A percentile compares a stretch with the other conserved stretches of the same genome.
These are phyloP conservation scores for Aspergillus costaricaensis DNA, from an alignment of 2,329 filamentous ascomycete species.

Conservation along the genomic window DNA sequence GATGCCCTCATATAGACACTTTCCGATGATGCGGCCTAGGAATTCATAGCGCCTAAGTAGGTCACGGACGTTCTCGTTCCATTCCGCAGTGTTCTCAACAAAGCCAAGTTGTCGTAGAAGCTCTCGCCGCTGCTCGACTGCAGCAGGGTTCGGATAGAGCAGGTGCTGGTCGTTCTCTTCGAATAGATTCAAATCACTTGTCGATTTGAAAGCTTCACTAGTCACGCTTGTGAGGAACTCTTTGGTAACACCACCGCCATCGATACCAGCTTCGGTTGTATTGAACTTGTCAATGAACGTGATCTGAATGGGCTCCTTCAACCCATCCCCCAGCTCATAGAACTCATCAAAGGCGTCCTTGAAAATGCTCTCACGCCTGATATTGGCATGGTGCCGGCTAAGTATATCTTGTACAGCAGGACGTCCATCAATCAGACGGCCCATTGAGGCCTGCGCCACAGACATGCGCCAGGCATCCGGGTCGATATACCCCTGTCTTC, in stretches of 20 bases:
- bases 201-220: conserved; percentile 73
- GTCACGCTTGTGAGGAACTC: conserved; percentile 92
- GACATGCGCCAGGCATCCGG: conserved; percentile 73
- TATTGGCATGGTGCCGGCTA: conserved; percentile 71
- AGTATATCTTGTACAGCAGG: conserved; percentile 43
- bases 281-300: conserved; percentile 93
- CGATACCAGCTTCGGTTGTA: conserved; percentile 85
- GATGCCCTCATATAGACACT: conserved; percentile 96
- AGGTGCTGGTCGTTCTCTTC: conserved; percentile 81
- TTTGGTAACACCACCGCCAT: conserved; percentile 95
- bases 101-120: conserved; percentile 56
- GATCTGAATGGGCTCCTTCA: conserved; percentile 96
- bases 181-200: conserved; percentile 66
- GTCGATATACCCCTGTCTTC: conserved; percentile 69
- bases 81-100: conserved; percentile 57
- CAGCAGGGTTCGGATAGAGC: conserved; percentile 82
- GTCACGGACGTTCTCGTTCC: conserved; percentile 59
- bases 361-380: conserved; percentile 77
- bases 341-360: conserved; percentile 84
- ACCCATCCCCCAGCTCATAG: conserved; percentile 73
- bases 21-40: conserved; percentile 86
- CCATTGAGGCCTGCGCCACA: conserved; percentile 50
- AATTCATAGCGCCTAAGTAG: conserved; percentile 83
- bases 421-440: conserved; percentile 43
- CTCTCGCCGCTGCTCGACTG: conserved; percentile 69